phyloP scores from a whole-genome alignment of 1,284 basidiomycete genomes.

The Papiliotrema flavescens region DNA sequence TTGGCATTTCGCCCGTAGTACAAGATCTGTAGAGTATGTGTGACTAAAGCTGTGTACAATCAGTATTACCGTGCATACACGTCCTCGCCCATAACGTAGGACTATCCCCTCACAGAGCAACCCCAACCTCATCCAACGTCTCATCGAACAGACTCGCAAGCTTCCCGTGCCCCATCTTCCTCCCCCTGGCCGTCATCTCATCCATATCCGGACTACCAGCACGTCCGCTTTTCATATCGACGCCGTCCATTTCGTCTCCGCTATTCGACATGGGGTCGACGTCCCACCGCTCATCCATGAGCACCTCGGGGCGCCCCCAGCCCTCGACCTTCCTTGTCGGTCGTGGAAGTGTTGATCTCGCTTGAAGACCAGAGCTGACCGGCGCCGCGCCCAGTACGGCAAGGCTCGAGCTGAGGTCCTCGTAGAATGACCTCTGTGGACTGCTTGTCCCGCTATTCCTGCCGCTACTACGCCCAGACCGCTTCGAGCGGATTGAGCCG shows the following conservation, averaged over 20 bases:
- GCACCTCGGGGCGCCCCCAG: constrained; percentile 4
- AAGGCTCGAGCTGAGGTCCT: background rate
- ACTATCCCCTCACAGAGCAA: background rate
- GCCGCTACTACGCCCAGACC: background rate
- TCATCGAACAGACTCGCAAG: background rate
- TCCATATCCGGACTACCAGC: background rate
- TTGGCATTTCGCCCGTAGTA: too few species aligned
- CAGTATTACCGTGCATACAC: too few species aligned
- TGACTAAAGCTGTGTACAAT: too few species aligned
- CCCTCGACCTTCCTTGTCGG: constrained; percentile 1
- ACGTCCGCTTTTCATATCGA: background rate
- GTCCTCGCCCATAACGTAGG: too few species aligned
- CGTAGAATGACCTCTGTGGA: background rate
- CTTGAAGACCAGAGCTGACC: too few species aligned
- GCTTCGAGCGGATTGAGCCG: constrained; percentile 1
- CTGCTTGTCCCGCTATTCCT: background rate
- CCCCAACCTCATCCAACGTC: background rate
- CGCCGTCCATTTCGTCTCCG: background rate
- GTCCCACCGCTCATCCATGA: constrained; percentile 4
- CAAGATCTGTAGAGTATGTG: too few species aligned
- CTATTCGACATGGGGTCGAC: background rate
- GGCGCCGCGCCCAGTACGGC: background rate
- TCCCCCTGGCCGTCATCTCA: background rate
- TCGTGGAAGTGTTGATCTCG: background rate
- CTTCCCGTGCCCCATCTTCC: background rate